phyloP scores from a whole-genome alignment of 495 filamentous ascomycete genomes.

The Terfezia claveryi region DNA sequence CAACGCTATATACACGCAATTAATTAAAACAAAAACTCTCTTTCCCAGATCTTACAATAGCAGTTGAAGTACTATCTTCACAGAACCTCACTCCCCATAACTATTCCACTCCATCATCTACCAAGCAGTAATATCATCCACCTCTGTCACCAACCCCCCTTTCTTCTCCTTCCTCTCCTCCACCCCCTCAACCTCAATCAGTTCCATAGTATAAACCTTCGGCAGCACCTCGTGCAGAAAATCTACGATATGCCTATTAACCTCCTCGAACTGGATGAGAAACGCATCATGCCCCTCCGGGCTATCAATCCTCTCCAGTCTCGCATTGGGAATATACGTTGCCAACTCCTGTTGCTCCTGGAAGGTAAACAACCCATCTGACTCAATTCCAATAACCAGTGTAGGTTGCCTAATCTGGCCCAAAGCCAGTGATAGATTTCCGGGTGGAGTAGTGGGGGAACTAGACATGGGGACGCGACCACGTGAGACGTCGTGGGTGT shows the following conservation, averaged over 20 bases:
- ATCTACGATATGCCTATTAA: slow-evolving; percentile 64
- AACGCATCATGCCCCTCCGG: slow-evolving; percentile 95
- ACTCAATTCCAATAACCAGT: slow-evolving; percentile 78
- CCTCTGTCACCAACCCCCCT: slow-evolving; percentile 58
- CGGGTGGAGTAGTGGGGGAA: slow-evolving; percentile 7
- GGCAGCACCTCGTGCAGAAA: slow-evolving; percentile 69
- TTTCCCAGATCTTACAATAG: too few relatives aligned
- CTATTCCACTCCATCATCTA: slow-evolving; percentile 21
- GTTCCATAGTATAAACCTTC: slow-evolving; percentile 45
- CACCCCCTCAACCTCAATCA: slow-evolving; percentile 27
- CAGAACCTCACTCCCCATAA: too few relatives aligned
- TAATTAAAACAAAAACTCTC: too few relatives aligned
- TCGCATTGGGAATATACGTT: slow-evolving; percentile 52
- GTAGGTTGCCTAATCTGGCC: slow-evolving; percentile 65
- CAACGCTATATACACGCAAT: too few relatives aligned
- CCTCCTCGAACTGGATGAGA: slow-evolving; percentile 87
- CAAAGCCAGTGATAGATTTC: slow-evolving; percentile 45
- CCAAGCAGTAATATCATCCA: slow-evolving; percentile 94
- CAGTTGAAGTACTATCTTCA: too few relatives aligned
- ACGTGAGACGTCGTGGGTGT: slow-evolving; percentile 84
- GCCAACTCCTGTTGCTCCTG: slow-evolving; percentile 87
- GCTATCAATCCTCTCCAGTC: slow-evolving; percentile 67
- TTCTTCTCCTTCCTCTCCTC: slow-evolving; percentile 17
- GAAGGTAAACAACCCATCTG: slow-evolving; percentile 87
- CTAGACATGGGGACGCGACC: slow-evolving; percentile 23